Conservation (phyloP, 1,284 basidiomycete species). For the Rhodotorula sp. region DNA sequence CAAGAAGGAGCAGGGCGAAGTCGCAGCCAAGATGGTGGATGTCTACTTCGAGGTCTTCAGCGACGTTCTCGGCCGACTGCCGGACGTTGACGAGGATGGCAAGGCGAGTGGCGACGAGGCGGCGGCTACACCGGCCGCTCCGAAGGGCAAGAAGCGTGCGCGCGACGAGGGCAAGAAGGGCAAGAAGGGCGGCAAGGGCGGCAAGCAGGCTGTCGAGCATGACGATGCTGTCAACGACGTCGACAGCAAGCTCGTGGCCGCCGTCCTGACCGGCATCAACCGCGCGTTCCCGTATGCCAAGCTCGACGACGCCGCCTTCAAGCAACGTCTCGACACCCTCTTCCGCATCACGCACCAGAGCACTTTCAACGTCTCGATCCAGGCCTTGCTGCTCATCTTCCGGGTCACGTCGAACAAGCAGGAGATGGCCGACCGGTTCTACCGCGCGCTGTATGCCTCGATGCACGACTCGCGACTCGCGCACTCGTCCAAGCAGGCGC, state of each 20-base stretch:
- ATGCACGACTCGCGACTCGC: conserved; percentile 79
- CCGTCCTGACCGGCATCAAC: conserved; percentile 91
- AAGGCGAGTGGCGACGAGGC: conserved; percentile 48
- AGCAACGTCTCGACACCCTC: conserved; percentile 86
- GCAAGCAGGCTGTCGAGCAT: conserved; percentile 49
- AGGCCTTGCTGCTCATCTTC: conserved; percentile 88
- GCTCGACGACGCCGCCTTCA: conserved; percentile 65
- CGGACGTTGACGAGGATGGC: conserved; percentile 49
- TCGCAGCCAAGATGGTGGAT: conserved; percentile 80
- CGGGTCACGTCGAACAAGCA: conserved; percentile 62
- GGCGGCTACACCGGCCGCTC: conserved; percentile 42
- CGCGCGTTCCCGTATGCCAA: conserved; percentile 91
- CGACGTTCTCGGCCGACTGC: conserved; percentile 69
- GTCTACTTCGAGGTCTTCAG: conserved; percentile 96
- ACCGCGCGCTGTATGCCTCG: conserved; percentile 85
- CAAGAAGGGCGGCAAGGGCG: conserved; percentile 28
- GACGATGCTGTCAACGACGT: conserved; percentile 65
- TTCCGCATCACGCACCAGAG: conserved; percentile 92
- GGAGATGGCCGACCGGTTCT: conserved; percentile 78
- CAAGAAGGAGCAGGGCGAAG: conserved; percentile 63
- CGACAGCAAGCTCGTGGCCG: conserved; percentile 82
- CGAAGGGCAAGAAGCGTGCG: conserved; percentile 46
- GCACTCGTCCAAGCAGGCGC: conserved; percentile 87
- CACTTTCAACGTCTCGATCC: conserved; percentile 91
- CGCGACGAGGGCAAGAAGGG: conserved; percentile 34